phyloP scores from a whole-genome alignment of 352 stramenopile species.

The Thraustochytrium sp. region DNA sequence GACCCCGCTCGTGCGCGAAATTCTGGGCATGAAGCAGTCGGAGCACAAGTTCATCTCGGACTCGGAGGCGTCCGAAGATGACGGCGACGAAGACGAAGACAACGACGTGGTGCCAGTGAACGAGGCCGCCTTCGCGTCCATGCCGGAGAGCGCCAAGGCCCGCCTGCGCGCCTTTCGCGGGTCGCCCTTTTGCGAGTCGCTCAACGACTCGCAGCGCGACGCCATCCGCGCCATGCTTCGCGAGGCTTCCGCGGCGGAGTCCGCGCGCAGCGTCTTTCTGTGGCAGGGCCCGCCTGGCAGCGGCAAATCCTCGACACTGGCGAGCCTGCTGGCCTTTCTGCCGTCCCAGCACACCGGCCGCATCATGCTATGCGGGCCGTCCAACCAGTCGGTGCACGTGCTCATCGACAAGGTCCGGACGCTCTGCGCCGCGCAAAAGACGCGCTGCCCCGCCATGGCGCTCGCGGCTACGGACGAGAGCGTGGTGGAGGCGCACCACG shows the following conservation, averaged over 20 bases:
- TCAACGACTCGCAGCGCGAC: background rate
- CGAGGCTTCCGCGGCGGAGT: background rate
- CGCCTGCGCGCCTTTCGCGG: background rate
- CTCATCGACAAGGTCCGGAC: background rate
- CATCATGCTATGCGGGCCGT: constrained; percentile 21
- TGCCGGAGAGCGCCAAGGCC: background rate
- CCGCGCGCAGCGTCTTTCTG: background rate
- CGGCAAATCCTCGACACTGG: constrained; percentile 87
- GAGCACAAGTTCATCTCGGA: background rate
- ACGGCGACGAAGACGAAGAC: background rate
- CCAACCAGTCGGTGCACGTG: constrained; percentile 32
- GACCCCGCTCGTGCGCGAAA: background rate
- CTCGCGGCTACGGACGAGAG: background rate
- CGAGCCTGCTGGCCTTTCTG: constrained; percentile 51
- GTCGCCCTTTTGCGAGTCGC: background rate
- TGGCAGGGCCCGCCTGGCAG: constrained; percentile 86
- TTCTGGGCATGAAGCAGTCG: background rate
- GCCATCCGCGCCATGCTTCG: background rate
- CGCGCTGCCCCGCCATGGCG: background rate
- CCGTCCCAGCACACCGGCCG: background rate
- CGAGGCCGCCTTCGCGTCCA: background rate
- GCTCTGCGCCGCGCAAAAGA: background rate
- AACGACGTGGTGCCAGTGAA: background rate
- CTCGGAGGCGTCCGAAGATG: background rate
- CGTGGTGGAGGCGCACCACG: background rate